Evolutionary conservation across 768 basidiomycete genomes (phyloP), one percentile per base, ranked within the genome.

Genomic region (Lanmaoa rubissima): DNA sequence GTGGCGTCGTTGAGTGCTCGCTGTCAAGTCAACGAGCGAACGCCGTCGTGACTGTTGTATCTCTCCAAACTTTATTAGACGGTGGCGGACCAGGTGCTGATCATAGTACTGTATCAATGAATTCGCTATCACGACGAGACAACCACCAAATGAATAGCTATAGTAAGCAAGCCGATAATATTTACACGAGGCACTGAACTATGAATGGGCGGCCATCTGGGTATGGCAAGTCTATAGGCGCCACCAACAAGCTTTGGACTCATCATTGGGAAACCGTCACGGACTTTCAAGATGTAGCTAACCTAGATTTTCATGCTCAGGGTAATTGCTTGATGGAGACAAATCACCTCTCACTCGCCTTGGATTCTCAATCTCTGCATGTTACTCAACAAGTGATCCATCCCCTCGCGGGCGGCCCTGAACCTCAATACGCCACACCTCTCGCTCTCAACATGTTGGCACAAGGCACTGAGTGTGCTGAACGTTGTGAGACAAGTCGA

Each of bases 401-500:
- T 71, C 1, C 70, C 67, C 8, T 67, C 64, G 48, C 74, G 68
- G 21, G 81, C 79, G 1, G 59, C 63, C 62, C 56, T 73, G 65
- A 84, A 85, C 68, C 69, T 78, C 36, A 67, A 54, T 21, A 87
- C 79, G 0, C 81, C 82, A 66, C 87, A 89, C 28, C 59, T 69
- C 60, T 79, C 82, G 63, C 82, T 84, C 74, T 88, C 86, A 34
- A 88, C 77, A 66, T 89, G 86, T 70, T 84, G 81, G 43, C 79
- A 79, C 51, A 89, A 68, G 5, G 65, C 84, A 53, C 86, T 87
- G 34, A 88, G 75, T 14, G 82, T 78, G 8, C 50, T 58, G 64
- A 85, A 87, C 34, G 69, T 65, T 24, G 48, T 32, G 2, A 52
- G 62, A 62, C 87, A 89, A 12, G 68, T 69, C 8, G 53, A 57